phyloP scores from a whole-genome alignment of 2,329 filamentous ascomycete species.

The Erysiphe pulchra region DNA sequence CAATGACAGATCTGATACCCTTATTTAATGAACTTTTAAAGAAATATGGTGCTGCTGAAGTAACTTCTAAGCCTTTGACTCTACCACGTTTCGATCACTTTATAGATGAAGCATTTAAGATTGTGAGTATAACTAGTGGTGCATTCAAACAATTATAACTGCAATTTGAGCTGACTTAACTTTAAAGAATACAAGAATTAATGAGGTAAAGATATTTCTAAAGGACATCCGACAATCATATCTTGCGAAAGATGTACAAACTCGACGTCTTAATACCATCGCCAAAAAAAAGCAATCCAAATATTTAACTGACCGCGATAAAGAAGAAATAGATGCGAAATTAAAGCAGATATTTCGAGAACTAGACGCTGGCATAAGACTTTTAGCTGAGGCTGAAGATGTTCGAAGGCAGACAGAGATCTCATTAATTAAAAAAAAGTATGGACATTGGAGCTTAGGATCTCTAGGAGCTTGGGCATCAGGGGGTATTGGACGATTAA shows the following conservation, averaged over 20 bases:
- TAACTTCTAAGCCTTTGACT: slow-evolving; percentile 12
- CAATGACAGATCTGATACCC: slow-evolving; percentile 37
- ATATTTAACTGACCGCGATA: slow-evolving; percentile 47
- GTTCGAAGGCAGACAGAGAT: slow-evolving; percentile 53
- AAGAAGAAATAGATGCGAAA: slow-evolving; percentile 67
- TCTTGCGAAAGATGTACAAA: slow-evolving; percentile 52
- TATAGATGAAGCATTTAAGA: slow-evolving; percentile 77
- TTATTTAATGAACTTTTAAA: slow-evolving; percentile 43
- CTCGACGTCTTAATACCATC: slow-evolving; percentile 16
- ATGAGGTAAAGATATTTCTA: slow-evolving; percentile 55
- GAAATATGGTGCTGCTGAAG: slow-evolving; percentile 26
- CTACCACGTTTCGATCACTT: slow-evolving; percentile 47
- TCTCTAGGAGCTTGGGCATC: slow-evolving; percentile 38
- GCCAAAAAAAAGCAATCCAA: slow-evolving; percentile 10
- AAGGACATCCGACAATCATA: slow-evolving; percentile 70
- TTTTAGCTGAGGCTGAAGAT: slow-evolving; percentile 58
- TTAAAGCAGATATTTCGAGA: slow-evolving; percentile 68
- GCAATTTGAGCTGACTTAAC: slow-evolving; percentile 6
- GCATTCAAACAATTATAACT: no score
- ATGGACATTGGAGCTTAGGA: slow-evolving; percentile 33
- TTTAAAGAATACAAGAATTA: slow-evolving; percentile 56
- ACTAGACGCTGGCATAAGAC: slow-evolving; percentile 56
- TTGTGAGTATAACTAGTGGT: slow-evolving; percentile 27
- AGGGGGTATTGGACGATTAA: slow-evolving; percentile 30
- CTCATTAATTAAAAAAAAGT: slow-evolving; percentile 45